Evolutionary conservation across 257 asterid genomes (phyloP).

Genomic region (Solanum rostratum): DNA sequence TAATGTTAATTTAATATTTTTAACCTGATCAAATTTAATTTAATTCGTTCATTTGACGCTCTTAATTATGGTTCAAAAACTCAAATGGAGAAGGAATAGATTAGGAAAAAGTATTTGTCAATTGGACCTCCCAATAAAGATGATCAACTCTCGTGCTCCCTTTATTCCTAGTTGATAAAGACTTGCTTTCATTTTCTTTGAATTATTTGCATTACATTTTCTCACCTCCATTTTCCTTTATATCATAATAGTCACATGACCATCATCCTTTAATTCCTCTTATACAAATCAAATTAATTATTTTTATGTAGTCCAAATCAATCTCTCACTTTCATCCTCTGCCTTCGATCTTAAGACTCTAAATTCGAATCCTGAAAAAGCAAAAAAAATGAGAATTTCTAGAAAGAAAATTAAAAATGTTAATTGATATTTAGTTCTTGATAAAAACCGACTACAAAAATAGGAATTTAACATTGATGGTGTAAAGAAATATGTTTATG

Average conservation of each 20-base stretch:
- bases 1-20: background rate
- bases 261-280: background rate
- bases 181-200: background rate
- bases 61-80: background rate
- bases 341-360: background rate
- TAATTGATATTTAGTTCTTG: background rate
- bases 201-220: background rate
- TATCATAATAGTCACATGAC: background rate
- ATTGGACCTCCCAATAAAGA: background rate
- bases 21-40: rapidly evolving
- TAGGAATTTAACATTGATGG: background rate
- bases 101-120: conserved; percentile 1
- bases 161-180: background rate
- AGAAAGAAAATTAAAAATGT: background rate
- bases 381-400: background rate
- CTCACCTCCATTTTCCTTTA: background rate
- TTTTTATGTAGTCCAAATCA: background rate
- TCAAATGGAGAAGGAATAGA: conserved; percentile 14
- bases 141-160: background rate
- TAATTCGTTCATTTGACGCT: background rate
- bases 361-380: rapidly evolving
- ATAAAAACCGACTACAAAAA: background rate
- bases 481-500: background rate
- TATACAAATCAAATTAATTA: background rate
- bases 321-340: background rate